Evolutionary conservation across 1,284 basidiomycete genomes (phyloP).

Genomic region (Earliella scabrosa): DNA sequence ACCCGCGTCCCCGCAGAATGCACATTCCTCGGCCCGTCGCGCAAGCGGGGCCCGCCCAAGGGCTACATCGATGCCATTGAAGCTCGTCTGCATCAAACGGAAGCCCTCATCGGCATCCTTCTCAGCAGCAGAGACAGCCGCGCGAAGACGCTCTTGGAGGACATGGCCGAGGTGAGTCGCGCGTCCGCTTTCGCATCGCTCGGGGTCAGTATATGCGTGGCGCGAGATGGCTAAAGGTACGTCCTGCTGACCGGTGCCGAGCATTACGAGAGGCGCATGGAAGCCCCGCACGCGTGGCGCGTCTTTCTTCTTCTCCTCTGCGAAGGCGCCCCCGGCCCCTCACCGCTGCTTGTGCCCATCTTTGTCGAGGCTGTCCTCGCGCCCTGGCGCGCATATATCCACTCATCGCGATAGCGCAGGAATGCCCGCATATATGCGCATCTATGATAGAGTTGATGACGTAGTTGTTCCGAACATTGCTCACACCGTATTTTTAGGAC

Average conservation of each 20-base stretch:
- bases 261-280: not conserved
- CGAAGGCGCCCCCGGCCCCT: too few species aligned
- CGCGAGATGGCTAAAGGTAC: not conserved
- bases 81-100: conserved; percentile 84
- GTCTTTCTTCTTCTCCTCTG: too few species aligned
- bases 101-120: conserved; percentile 81
- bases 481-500: conserved; percentile 48
- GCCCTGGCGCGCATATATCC: not conserved
- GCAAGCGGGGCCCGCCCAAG: conserved; percentile 84
- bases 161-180: conserved; percentile 52
- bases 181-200: not conserved
- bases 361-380: not conserved
- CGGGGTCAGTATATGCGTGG: not conserved
- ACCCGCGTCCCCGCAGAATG: conserved; percentile 51
- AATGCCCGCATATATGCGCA: not conserved
- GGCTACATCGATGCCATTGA: conserved; percentile 93
- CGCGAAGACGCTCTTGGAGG: conserved; percentile 60
- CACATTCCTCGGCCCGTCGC: conserved; percentile 81
- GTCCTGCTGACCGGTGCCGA: not conserved
- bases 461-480: conserved; percentile 8
- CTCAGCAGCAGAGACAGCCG: conserved; percentile 69
- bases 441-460: not conserved
- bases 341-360: not conserved
- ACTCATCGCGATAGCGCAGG: not conserved
- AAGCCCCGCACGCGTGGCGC: not conserved